phyloP scores from a whole-genome alignment of 2,329 filamentous ascomycete species.

The Ophiostoma ips region DNA sequence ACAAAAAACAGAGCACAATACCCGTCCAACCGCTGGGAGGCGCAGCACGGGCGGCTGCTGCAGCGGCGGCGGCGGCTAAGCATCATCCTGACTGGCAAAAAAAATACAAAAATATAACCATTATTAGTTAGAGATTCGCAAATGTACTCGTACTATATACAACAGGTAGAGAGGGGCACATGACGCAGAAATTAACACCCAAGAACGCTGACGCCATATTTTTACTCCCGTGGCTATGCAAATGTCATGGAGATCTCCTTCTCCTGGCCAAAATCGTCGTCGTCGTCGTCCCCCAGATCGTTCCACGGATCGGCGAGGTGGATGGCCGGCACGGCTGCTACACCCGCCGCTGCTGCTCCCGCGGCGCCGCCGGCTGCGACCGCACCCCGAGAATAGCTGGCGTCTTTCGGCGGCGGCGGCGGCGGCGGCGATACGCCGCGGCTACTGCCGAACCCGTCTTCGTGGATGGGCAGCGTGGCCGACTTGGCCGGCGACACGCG shows the following conservation, averaged over 20 bases:
- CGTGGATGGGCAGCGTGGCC: not conserved
- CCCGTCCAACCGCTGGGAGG: not conserved
- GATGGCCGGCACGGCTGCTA: conserved; percentile 35
- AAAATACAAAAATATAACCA: no score
- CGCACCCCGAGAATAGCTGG: conserved; percentile 6
- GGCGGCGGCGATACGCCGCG: conserved; percentile 15
- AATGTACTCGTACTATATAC: no score
- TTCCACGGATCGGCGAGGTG: conserved; percentile 53
- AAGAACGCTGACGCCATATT: no score
- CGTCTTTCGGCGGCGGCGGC: conserved; percentile 20
- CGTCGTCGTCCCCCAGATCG: conserved; percentile 43
- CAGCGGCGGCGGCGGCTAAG: no score
- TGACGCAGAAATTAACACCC: no score
- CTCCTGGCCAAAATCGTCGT: conserved; percentile 57
- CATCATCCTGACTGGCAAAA: no score
- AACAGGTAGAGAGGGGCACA: no score
- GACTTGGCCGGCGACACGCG: not conserved
- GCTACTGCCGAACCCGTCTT: no score
- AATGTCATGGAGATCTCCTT: conserved; percentile 72
- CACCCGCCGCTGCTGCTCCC: conserved; percentile 7
- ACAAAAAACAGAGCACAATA: no score
- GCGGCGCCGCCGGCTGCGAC: not conserved
- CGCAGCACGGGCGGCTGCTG: not conserved
- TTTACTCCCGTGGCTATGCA: conserved; percentile 32
- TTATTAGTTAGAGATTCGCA: no score